phyloP scores from a whole-genome alignment of 352 stramenopile genomes.

The Vaucheria bursata region DNA sequence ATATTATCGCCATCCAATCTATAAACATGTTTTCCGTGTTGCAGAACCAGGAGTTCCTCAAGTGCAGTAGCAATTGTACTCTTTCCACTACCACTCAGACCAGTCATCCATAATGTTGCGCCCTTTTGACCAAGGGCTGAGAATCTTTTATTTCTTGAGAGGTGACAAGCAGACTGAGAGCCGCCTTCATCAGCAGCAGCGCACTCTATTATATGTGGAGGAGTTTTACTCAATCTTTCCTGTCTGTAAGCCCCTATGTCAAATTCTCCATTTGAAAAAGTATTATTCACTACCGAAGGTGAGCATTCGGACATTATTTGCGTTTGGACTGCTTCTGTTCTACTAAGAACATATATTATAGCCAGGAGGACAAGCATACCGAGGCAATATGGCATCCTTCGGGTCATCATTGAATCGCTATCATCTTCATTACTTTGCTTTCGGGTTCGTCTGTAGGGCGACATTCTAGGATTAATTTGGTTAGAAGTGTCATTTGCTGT shows the following conservation, averaged over 20 bases:
- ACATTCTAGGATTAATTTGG: background rate
- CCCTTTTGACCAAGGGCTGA: slow-evolving; percentile 81
- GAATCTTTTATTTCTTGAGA: slow-evolving; percentile 55
- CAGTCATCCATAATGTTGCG: slow-evolving; percentile 95
- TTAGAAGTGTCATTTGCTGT: background rate
- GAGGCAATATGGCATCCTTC: slow-evolving; percentile 51
- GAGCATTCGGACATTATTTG: too few species aligned
- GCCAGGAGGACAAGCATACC: slow-evolving; percentile 64
- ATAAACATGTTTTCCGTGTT: slow-evolving; percentile 88
- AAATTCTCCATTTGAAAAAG: slow-evolving; percentile 20
- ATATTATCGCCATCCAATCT: slow-evolving; percentile 96
- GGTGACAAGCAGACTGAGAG: slow-evolving; percentile 57
- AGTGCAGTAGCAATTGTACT: slow-evolving; percentile 91
- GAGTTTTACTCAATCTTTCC: slow-evolving; percentile 56
- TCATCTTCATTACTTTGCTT: slow-evolving; percentile 19
- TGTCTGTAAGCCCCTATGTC: slow-evolving; percentile 59
- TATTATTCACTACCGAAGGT: background rate
- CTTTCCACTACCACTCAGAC: slow-evolving; percentile 91
- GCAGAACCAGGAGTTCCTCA: slow-evolving; percentile 84
- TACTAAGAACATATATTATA: slow-evolving; percentile 67
- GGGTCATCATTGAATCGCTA: slow-evolving; percentile 45
- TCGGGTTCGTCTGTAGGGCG: background rate
- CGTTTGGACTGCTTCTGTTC: slow-evolving; percentile 46
- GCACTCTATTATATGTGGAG: slow-evolving; percentile 77
- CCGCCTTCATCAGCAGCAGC: slow-evolving; percentile 57